Percentiles rank a stretch among this genome's conserved stretches.
Evolutionary conservation across 2,329 filamentous ascomycete genomes (phyloP).

Genomic region (Aureobasidium melanogenum): DNA sequence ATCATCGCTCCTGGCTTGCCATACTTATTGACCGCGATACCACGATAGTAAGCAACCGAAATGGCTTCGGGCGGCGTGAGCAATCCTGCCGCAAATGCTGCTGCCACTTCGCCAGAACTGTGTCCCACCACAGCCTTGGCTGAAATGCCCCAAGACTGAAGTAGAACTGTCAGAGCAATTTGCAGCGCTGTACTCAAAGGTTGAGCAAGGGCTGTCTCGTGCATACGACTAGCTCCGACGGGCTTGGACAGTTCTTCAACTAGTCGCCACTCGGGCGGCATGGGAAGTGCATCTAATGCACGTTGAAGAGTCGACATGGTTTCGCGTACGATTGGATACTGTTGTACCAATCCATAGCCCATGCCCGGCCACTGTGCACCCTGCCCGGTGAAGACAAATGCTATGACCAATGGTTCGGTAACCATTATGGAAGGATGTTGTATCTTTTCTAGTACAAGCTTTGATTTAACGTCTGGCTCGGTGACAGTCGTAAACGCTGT

Average conservation of each 20-base stretch:
- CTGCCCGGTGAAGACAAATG: conserved; percentile 28
- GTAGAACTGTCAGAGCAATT: conserved; percentile 37
- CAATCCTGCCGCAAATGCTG: conserved; percentile 21
- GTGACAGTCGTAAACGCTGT: background rate
- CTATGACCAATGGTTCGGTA: background rate
- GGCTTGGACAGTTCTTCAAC: conserved; percentile 18
- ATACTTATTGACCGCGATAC: background rate
- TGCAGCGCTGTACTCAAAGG: conserved; percentile 48
- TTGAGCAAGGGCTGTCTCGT: conserved; percentile 30
- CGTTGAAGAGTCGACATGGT: conserved; percentile 13
- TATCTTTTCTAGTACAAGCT: background rate
- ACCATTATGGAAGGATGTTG: background rate
- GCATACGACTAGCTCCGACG: conserved; percentile 18
- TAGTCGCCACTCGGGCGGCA: conserved; percentile 24
- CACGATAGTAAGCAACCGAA: conserved; percentile 20
- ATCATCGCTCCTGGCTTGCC: conserved; percentile 26
- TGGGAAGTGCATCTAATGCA: conserved; percentile 12
- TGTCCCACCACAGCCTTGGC: conserved; percentile 23
- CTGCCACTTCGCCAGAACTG: conserved; percentile 26
- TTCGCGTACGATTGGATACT: background rate
- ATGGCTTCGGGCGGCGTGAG: conserved; percentile 12
- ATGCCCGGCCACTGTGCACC: conserved; percentile 26
- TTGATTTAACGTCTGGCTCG: background rate
- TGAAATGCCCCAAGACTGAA: conserved; percentile 20
- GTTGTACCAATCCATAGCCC: conserved; percentile 14